Evolutionary conservation across 2,329 filamentous ascomycete species (phyloP).

Genomic region (Epichloe gansuensis): DNA sequence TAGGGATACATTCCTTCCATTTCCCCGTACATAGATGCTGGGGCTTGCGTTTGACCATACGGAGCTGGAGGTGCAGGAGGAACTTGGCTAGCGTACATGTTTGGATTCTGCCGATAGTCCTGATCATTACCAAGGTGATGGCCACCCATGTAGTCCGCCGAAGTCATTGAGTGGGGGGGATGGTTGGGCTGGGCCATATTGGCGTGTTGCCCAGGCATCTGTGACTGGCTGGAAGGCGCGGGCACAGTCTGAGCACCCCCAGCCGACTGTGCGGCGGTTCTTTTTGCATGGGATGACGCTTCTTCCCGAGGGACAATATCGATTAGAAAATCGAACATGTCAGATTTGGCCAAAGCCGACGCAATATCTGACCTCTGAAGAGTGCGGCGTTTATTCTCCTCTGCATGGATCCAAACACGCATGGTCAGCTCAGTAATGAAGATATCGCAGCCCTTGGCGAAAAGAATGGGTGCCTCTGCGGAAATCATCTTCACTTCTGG

Average conservation of each 20-base stretch:
- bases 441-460: conserved; percentile 96
- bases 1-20: conserved; percentile 81
- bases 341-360: conserved; percentile 86
- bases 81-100: conserved; percentile 73
- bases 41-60: conserved; percentile 65
- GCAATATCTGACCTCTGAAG: conserved; percentile 94
- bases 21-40: conserved; percentile 58
- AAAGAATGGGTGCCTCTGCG: conserved; percentile 91
- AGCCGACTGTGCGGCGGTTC: conserved; percentile 43
- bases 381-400: conserved; percentile 95
- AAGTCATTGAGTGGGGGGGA: conserved; percentile 42
- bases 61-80: conserved; percentile 57
- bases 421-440: conserved; percentile 99
- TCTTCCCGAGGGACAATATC: conserved; percentile 97
- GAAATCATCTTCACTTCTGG: conserved; percentile 99
- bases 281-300: conserved; percentile 72
- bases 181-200: conserved; percentile 42
- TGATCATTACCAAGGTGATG: conserved; percentile 55
- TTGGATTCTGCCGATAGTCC: conserved; percentile 66
- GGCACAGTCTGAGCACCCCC: conserved; percentile 31
- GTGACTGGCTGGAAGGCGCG: conserved; percentile 35
- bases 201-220: conserved; percentile 39
- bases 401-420: conserved; percentile 98
- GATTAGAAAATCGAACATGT: conserved; percentile 99
- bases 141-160: conserved; percentile 49